Conservation (phyloP, 768 basidiomycete species). For the Russula lepida region DNA sequence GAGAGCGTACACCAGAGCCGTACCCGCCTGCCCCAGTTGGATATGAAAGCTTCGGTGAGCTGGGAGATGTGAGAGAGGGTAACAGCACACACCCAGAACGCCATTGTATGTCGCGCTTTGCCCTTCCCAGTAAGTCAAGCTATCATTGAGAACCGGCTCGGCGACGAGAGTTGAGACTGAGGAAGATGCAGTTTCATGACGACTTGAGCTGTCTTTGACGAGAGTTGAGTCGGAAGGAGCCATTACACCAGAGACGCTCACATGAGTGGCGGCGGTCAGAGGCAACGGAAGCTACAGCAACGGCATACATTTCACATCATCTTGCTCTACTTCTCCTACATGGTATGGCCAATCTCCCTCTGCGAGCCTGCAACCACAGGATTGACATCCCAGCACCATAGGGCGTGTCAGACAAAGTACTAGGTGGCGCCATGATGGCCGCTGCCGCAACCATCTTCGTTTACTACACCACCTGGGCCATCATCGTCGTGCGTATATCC, state of each 20-base stretch:
- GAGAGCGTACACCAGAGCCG: slow-evolving; percentile 41
- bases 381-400: slow-evolving; percentile 26
- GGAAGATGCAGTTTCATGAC: too few relatives aligned
- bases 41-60: not conserved
- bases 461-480: slow-evolving; percentile 91
- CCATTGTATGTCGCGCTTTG: slow-evolving; percentile 81
- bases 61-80: not conserved
- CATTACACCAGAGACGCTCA: not conserved
- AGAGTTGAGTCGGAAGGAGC: too few relatives aligned
- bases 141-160: slow-evolving; percentile 57
- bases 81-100: slow-evolving; percentile 54
- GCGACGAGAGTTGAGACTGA: not conserved
- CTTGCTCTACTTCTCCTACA: not conserved
- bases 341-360: slow-evolving; percentile 1
- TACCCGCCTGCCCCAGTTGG: slow-evolving; percentile 35
- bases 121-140: slow-evolving; percentile 79
- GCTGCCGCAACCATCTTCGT: slow-evolving; percentile 67
- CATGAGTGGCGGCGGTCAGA: not conserved
- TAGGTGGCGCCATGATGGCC: slow-evolving; percentile 76
- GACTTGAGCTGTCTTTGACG: too few relatives aligned
- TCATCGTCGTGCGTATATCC: slow-evolving; percentile 60
- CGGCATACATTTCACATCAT: not conserved
- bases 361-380: not conserved
- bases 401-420: slow-evolving; percentile 72
- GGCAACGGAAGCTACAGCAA: too few relatives aligned